Percentiles rank a stretch among this genome's conserved stretches.
These are phyloP conservation scores for Mycena vitilis DNA, from an alignment of 768 basidiomycete genomes.

Conservation along the genomic window DNA sequence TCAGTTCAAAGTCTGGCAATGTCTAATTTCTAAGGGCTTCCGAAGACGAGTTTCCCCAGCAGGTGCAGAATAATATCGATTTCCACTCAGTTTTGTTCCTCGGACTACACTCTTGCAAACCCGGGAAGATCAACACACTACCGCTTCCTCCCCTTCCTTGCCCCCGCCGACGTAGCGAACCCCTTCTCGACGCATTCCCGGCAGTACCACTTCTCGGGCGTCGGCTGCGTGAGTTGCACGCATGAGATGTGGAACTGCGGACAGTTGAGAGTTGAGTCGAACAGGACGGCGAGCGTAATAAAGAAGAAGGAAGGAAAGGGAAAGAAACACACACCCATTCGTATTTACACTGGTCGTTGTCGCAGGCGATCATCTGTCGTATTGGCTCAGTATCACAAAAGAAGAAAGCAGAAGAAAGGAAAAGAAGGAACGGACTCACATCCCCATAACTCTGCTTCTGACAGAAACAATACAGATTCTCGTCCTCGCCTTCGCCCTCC, in stretches of 20 bases:
- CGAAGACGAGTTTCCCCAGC: too few relatives aligned
- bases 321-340: constrained; percentile 68
- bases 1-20: too few relatives aligned
- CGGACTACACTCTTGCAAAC: too few relatives aligned
- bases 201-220: constrained; percentile 67
- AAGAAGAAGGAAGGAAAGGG: too few relatives aligned
- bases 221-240: constrained; percentile 63
- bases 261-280: constrained; percentile 6
- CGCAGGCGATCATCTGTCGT: constrained; percentile 78
- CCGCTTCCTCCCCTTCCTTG: constrained; percentile 55
- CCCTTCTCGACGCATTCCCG: constrained; percentile 56
- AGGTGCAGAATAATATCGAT: too few relatives aligned
- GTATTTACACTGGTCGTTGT: constrained; percentile 72
- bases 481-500: constrained; percentile 54
- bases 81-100: too few relatives aligned
- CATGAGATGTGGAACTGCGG: constrained; percentile 71
- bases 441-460: constrained; percentile 64
- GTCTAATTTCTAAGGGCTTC: too few relatives aligned
- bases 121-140: too few relatives aligned
- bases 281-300: not conserved
- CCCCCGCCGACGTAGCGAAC: constrained; percentile 39
- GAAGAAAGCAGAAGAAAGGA: not conserved
- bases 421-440: constrained; percentile 39
- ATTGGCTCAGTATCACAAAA: not conserved
- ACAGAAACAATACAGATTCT: constrained; percentile 63